Evolutionary conservation across 208 protist species (phyloP).

Genomic region (Tritrichomonas musculus): DNA sequence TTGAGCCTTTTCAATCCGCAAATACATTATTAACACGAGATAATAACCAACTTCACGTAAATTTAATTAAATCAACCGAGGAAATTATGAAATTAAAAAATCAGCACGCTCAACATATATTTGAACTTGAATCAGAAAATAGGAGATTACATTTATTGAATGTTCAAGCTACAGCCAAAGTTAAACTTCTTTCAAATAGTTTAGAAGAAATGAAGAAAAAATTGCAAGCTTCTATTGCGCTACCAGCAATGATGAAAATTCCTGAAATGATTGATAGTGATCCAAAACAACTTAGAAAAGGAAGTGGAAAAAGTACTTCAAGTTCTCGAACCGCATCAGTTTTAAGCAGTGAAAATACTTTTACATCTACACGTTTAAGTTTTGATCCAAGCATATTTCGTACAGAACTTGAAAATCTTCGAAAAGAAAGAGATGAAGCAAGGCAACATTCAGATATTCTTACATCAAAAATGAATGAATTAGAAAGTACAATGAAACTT

Average conservation of each 20-base stretch:
- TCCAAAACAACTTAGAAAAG: background rate
- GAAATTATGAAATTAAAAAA: background rate
- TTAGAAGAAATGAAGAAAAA: background rate
- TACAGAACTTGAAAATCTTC: background rate
- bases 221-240: background rate
- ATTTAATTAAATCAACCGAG: background rate
- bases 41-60: conserved; percentile 7
- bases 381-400: background rate
- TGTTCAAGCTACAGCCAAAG: background rate
- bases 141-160: background rate
- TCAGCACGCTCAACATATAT: background rate
- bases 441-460: background rate
- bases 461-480: background rate
- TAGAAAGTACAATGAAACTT: background rate
- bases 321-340: background rate
- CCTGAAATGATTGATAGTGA: background rate
- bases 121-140: conserved; percentile 6
- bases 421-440: background rate
- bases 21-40: background rate
- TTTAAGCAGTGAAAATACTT: background rate
- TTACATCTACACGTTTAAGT: background rate
- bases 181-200: background rate
- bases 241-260: background rate
- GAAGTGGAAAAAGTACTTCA: background rate
- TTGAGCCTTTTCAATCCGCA: background rate